These are phyloP conservation scores for Pyrrhoderma noxium DNA, from an alignment of 1,284 basidiomycete genomes.

Conservation along the genomic window DNA sequence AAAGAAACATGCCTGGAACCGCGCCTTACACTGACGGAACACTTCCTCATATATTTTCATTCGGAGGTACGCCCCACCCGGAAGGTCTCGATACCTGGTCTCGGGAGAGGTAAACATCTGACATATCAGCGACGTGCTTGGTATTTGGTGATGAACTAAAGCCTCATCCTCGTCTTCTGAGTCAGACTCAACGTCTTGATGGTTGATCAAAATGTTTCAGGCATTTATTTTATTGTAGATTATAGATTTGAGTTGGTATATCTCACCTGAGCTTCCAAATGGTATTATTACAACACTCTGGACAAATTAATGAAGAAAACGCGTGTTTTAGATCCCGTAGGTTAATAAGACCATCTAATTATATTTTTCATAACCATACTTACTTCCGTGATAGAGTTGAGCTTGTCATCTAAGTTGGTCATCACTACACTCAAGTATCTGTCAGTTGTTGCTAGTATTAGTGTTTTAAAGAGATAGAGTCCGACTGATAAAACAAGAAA, in stretches of 20 bases:
- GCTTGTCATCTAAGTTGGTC: background rate
- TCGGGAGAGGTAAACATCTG: constrained; percentile 13
- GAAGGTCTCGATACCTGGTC: constrained; percentile 32
- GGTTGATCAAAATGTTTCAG: too few relatives aligned
- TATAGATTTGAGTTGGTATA: background rate
- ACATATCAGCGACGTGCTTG: constrained; percentile 19
- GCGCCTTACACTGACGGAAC: constrained; percentile 42
- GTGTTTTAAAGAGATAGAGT: too few relatives aligned
- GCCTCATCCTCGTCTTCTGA: constrained; percentile 18
- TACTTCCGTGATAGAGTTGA: constrained; percentile 12
- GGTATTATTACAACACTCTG: constrained; percentile 33
- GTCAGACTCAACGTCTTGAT: constrained; percentile 5
- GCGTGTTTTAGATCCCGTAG: background rate
- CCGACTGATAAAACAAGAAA: too few relatives aligned
- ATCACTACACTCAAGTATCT: too few relatives aligned
- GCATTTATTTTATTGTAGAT: too few relatives aligned
- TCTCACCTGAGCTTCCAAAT: constrained; percentile 24
- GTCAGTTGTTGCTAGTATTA: too few relatives aligned
- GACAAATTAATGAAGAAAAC: constrained; percentile 1
- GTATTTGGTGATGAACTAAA: background rate
- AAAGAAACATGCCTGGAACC: constrained; percentile 36
- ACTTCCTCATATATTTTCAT: constrained; percentile 40
- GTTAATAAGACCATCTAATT: too few relatives aligned
- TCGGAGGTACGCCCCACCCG: constrained; percentile 35
- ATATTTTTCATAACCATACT: too few relatives aligned